Base-by-base conservation (phyloP, 768 basidiomycete species). In the Coprinopsis marcescibilis region DNA sequence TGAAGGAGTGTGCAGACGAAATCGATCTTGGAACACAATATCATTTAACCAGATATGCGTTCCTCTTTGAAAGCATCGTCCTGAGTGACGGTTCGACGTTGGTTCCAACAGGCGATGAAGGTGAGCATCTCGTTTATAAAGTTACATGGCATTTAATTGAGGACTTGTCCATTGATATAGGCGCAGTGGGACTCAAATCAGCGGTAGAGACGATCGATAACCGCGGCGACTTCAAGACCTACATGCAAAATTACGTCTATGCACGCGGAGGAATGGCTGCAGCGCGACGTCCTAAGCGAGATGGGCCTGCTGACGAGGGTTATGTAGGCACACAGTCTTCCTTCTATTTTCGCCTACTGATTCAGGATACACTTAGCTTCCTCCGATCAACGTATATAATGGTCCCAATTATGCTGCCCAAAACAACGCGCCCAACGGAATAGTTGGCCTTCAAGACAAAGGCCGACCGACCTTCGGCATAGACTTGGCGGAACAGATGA, bases 21-120 rank as follows among this genome's bases (percentile, higher is more conserved):
- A 82, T 97, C 45, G 96, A 99, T 63, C 72, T 96, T 35, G 96
- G 94, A n/a, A 93, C 90, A 3, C 95, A 98, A 65, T 99, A 97
- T 64, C 95, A 98, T 64, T 71, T 98, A 38, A 86, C 91, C 0
- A 77, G 94, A 65, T 98, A 96, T 63, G 89, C 92, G 1, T 98
- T 91, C 67, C 69, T 98, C 19, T 94, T 88, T 57, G 96, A 99
- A 65, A 89, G 84, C 55, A 85, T 89, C 20, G 76, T 96, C 2
- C 71, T 98, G 15, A 86, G 80, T 55, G 96, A 99, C 51, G 96
- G 92, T 1, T 77, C 83, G 1, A 87, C 87, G 1, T 67, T 99
- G 19, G 79, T 81, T 25, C 81, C 89, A 34, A 83, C 90, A 2
- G 65, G 69, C 4, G 88, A 89, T 47, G 84, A 87, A 58, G 83